These are phyloP conservation scores for Candida ovalis DNA, from an alignment of 805 yeast species.

Conservation along the genomic window DNA sequence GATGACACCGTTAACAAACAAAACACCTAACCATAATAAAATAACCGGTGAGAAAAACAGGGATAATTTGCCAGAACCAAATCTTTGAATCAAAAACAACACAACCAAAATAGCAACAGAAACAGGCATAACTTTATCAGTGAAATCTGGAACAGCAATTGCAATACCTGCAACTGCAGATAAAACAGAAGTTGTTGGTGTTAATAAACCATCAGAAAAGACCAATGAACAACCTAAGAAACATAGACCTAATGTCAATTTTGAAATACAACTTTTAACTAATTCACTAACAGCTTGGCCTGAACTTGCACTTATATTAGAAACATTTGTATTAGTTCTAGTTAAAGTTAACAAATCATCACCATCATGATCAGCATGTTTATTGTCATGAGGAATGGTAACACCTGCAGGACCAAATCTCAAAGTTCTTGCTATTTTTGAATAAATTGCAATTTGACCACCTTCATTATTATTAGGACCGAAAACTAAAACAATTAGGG, in stretches of 20 bases:
- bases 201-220: slow-evolving; percentile 55
- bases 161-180: slow-evolving; percentile 56
- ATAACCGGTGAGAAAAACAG: slow-evolving; percentile 52
- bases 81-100: slow-evolving; percentile 44
- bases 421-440: slow-evolving; percentile 49
- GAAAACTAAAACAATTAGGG: slow-evolving; percentile 41
- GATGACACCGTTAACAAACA: slow-evolving; percentile 43
- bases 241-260: slow-evolving; percentile 35
- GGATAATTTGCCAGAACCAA: slow-evolving; percentile 49
- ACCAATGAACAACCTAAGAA: slow-evolving; percentile 56
- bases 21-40: slow-evolving; percentile 45
- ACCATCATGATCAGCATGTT: slow-evolving; percentile 13
- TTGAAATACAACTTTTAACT: slow-evolving; percentile 31
- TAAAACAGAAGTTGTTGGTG: slow-evolving; percentile 61
- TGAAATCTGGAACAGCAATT: slow-evolving; percentile 45
- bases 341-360: slow-evolving; percentile 32
- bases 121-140: slow-evolving; percentile 40
- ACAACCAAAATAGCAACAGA: slow-evolving; percentile 44
- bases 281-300: slow-evolving; percentile 14
- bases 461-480: slow-evolving; percentile 63
- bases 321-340: slow-evolving; percentile 37
- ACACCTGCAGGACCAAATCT: slow-evolving; percentile 46
- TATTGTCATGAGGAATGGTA: slow-evolving; percentile 33
- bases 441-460: slow-evolving; percentile 61
- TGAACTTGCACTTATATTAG: slow-evolving; percentile 17